Evolutionary conservation across 129 eudicot genomes (phyloP), one percentile per base, ranked within the genome.

Genomic region (Erigeron canadensis): DNA sequence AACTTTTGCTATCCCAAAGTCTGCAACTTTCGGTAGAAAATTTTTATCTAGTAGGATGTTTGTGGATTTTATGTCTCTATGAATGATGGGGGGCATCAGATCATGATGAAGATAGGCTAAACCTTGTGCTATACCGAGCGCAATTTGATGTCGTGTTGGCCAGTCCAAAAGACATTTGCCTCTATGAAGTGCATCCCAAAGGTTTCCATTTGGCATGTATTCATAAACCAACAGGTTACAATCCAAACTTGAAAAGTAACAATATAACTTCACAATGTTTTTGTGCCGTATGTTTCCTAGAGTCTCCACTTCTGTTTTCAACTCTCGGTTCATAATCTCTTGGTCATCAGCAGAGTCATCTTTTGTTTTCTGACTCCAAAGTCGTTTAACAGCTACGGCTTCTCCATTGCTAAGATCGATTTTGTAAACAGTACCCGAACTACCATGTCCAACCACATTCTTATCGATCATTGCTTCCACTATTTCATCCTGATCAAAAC

Each of bases 131-230:
- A 90, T 76, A 67, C 99, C 99, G 23, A 90, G 80, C 6, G 96
- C 97, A 58, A 94, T 89, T 72, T 84, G 88, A 67, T 85, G 88
- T 0, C 98, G 84, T 40, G 86, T 83, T 1, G 93, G 96, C 99
- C 99, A 95, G 76, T 90, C 89, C 71, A 94, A 66, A 15, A 79
- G 69, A 66, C 75, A 51, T 67, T 86, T 89, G n/a, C 86, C 96
- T 68, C 68, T 72, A 67, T 89, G 98, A 71, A 94, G 91, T 41
- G 91, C 86, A 74, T 94, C 96, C 96, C 96, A 94, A 21, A 94
- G 95, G 69, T 89, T 94, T 18, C 98, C 98, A 54, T 94, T 94
- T 44, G 90, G 91, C 98, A 94, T 94, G 87, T 81, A 90, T 69
- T 95, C 99, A 55, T 95, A 95, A 67, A 95, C 99, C 84, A 95